Conservation (phyloP, 2,329 filamentous ascomycete genomes). For the Ophiosphaerella korrae region DNA sequence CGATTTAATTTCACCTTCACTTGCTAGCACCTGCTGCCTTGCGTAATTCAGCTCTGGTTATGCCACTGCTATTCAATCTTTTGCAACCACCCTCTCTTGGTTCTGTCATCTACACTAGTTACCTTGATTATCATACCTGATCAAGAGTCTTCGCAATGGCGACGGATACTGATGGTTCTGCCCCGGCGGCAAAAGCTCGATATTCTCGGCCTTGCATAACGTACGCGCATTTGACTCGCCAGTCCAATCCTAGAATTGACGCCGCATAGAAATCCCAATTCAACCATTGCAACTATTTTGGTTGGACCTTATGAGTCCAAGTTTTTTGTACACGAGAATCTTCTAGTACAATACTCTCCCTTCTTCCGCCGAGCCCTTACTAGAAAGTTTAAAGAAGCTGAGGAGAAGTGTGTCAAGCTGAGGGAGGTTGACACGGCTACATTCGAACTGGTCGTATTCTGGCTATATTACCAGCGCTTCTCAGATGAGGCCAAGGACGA, state of each 20-base stretch:
- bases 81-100: too few relatives aligned
- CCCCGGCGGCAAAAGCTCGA: too few relatives aligned
- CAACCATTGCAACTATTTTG: constrained; percentile 1
- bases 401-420: constrained; percentile 22
- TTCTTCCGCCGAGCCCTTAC: constrained; percentile 24
- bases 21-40: too few relatives aligned
- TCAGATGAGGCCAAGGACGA: neutral
- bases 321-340: constrained; percentile 10
- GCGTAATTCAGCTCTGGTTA: too few relatives aligned
- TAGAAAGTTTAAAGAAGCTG: constrained; percentile 8
- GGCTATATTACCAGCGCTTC: constrained; percentile 20
- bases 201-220: too few relatives aligned
- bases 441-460: constrained; percentile 35
- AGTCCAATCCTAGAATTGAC: neutral
- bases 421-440: constrained; percentile 20
- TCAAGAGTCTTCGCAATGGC: too few relatives aligned
- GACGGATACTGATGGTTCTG: too few relatives aligned
- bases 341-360: constrained; percentile 15
- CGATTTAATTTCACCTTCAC: too few relatives aligned
- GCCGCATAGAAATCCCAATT: neutral
- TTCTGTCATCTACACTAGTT: too few relatives aligned
- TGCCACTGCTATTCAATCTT: too few relatives aligned
- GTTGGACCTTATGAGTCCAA: neutral
- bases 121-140: too few relatives aligned
- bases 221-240: too few relatives aligned